Conservation (phyloP, 2,329 filamentous ascomycete species). For the Elsinoe batatas region DNA sequence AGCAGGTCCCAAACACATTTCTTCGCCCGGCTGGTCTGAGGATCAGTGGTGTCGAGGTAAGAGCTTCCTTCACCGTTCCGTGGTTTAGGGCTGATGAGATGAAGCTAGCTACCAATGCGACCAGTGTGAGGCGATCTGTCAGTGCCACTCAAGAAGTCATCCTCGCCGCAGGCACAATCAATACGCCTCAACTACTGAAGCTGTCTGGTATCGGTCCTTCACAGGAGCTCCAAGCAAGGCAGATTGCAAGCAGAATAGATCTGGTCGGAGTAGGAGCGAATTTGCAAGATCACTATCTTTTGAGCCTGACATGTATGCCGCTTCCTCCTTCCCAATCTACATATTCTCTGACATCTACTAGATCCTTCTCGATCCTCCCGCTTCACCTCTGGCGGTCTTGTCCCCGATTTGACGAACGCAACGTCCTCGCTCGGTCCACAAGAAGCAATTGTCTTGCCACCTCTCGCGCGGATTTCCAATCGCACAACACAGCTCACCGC, state of each 20-base stretch:
- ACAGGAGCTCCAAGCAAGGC: constrained; percentile 34
- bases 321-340: background rate
- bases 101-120: constrained; percentile 20
- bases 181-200: constrained; percentile 25
- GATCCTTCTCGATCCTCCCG: constrained; percentile 1
- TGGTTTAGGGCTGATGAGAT: background rate
- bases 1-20: background rate
- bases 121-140: constrained; percentile 17
- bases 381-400: background rate
- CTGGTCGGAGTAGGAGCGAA: constrained; percentile 55
- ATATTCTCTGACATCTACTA: constrained; percentile 14
- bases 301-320: constrained; percentile 15
- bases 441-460: constrained; percentile 24
- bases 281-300: constrained; percentile 46
- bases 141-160: constrained; percentile 23
- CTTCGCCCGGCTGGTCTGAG: background rate
- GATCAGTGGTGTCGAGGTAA: constrained; percentile 16
- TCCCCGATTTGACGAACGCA: background rate
- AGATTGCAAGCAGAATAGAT: constrained; percentile 45
- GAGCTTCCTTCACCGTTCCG: background rate
- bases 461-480: constrained; percentile 20
- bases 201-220: constrained; percentile 48
- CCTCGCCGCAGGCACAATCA: constrained; percentile 23
- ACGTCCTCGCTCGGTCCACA: constrained; percentile 15
- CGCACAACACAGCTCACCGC: constrained; percentile 16